Conservation (phyloP, 805 yeast genomes). For the Yueomyces sp. region DNA sequence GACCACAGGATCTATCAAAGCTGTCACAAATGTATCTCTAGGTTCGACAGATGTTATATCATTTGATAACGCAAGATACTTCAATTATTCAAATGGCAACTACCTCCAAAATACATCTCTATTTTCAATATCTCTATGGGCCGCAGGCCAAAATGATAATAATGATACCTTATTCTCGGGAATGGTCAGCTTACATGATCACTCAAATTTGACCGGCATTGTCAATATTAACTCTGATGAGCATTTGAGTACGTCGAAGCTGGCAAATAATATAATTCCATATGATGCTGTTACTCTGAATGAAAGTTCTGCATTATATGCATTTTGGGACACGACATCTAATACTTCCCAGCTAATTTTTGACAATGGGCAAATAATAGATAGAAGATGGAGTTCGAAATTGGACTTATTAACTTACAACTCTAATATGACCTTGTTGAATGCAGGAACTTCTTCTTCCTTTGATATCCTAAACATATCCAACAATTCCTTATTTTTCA, state of each 20-base stretch:
- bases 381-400: conserved; percentile 6
- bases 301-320: conserved; percentile 37
- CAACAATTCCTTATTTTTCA: conserved; percentile 32
- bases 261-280: conserved; percentile 3
- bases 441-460: conserved; percentile 8
- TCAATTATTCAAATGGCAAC: conserved; percentile 17
- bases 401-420: conserved; percentile 16
- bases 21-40: conserved; percentile 11
- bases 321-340: conserved; percentile 34
- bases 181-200: conserved; percentile 9
- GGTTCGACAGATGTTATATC: conserved; percentile 10
- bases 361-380: neutral
- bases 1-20: conserved; percentile 1
- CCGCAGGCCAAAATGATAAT: conserved; percentile 19
- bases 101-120: conserved; percentile 12
- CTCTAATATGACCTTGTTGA: conserved; percentile 13
- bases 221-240: conserved; percentile 9
- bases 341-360: conserved; percentile 2
- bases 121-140: conserved; percentile 12
- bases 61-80: conserved; percentile 16
- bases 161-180: conserved; percentile 26
- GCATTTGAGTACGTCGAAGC: neutral
- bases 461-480: conserved; percentile 26
- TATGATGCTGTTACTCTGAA: conserved; percentile 33
- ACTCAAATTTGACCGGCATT: conserved; percentile 10